Evolutionary conservation across 1,284 basidiomycete species (phyloP).

Genomic region (Cutaneotrichosporon cavernicola): DNA sequence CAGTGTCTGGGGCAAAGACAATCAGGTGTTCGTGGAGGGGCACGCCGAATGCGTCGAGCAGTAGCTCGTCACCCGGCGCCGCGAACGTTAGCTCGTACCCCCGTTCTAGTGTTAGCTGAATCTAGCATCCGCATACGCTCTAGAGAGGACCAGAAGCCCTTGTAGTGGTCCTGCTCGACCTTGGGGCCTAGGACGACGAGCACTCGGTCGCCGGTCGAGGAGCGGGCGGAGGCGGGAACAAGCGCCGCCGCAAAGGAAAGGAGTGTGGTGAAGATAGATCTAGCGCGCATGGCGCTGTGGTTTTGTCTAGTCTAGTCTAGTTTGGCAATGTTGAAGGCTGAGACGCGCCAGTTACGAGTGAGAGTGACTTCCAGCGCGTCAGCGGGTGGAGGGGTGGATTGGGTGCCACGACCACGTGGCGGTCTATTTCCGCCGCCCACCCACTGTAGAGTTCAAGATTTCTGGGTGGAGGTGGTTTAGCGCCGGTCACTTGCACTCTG

Average conservation of each 20-base stretch:
- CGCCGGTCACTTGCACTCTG: too few species aligned
- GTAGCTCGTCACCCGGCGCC: slow-evolving; percentile 65
- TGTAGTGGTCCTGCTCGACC: slow-evolving; percentile 66
- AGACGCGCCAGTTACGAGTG: not conserved
- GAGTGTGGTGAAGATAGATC: slow-evolving; percentile 13
- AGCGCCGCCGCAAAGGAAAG: slow-evolving; percentile 18
- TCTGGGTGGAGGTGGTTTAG: slow-evolving; percentile 14
- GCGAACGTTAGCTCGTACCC: slow-evolving; percentile 83
- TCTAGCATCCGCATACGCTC: slow-evolving; percentile 59
- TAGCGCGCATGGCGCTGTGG: slow-evolving; percentile 19
- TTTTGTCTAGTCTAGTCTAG: slow-evolving; percentile 1
- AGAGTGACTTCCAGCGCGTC: slow-evolving; percentile 1
- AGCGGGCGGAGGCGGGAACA: slow-evolving; percentile 59
- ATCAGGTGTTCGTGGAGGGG: slow-evolving; percentile 79
- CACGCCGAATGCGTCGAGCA: slow-evolving; percentile 67
- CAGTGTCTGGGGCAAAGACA: slow-evolving; percentile 75
- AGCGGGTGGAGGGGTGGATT: slow-evolving; percentile 1
- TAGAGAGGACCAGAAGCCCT: slow-evolving; percentile 75
- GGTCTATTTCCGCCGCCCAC: not conserved
- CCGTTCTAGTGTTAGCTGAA: slow-evolving; percentile 56
- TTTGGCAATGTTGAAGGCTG: not conserved
- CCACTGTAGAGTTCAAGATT: slow-evolving; percentile 6
- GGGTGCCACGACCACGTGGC: slow-evolving; percentile 14
- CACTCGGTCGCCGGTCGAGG: slow-evolving; percentile 78
- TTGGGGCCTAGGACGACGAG: slow-evolving; percentile 77